Conservation (phyloP, 1,139 yeast species). For the Taphrina pruni region DNA sequence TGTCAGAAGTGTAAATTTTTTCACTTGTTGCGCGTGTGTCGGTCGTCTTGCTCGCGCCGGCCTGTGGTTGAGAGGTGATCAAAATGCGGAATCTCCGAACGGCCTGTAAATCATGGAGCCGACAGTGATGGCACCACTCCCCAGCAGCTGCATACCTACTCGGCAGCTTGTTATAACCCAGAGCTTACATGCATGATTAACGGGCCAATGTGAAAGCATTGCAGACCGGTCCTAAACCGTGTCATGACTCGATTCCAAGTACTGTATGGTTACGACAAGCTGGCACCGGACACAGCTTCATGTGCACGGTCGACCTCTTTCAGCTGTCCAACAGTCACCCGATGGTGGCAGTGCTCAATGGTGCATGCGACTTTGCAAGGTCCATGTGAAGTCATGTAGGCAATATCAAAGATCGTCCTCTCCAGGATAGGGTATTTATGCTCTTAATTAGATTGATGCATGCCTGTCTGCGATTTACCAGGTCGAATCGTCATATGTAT, state of each 20-base stretch:
- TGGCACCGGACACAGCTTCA: too few relatives aligned
- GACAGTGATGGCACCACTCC: not conserved
- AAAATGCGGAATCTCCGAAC: too few relatives aligned
- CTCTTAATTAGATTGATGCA: not conserved
- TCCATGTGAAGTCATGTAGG: not conserved
- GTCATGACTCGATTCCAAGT: not conserved
- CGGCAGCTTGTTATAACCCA: too few relatives aligned
- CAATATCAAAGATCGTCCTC: not conserved
- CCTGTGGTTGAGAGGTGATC: too few relatives aligned
- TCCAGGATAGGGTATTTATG: constrained; percentile 2
- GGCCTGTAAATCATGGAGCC: not conserved
- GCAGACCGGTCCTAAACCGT: too few relatives aligned
- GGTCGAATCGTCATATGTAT: not conserved
- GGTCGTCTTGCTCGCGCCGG: too few relatives aligned
- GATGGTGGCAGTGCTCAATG: not conserved
- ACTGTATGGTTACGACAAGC: not conserved
- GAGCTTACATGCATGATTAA: too few relatives aligned
- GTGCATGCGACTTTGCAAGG: not conserved
- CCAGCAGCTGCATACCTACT: too few relatives aligned
- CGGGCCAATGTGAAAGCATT: too few relatives aligned
- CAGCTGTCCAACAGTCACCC: not conserved
- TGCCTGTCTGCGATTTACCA: not conserved
- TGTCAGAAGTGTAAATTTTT: not conserved
- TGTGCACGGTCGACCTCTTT: too few relatives aligned
- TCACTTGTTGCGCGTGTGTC: too few relatives aligned